Evolutionary conservation across 2,329 filamentous ascomycete genomes (phyloP).

Genomic region (Monosporascus sp.): DNA sequence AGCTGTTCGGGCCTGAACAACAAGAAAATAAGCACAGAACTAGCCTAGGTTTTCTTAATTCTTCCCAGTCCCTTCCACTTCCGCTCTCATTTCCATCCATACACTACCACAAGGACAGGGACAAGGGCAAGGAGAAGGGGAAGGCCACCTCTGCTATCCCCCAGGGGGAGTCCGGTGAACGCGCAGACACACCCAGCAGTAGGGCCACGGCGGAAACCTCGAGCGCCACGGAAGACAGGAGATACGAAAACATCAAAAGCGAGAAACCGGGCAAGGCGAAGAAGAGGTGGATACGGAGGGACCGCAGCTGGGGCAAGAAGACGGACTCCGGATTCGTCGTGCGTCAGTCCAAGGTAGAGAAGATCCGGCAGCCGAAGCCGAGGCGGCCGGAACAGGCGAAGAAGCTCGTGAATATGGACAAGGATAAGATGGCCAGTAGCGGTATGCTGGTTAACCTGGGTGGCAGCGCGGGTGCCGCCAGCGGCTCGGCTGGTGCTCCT

Average conservation of each 20-base stretch:
- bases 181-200: slow-evolving; percentile 6
- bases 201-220: slow-evolving; percentile 6
- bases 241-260: neutral
- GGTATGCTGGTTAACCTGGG: slow-evolving; percentile 4
- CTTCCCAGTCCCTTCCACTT: neutral
- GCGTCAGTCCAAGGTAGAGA: slow-evolving; percentile 19
- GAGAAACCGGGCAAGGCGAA: neutral
- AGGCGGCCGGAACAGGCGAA: slow-evolving; percentile 23
- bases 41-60: neutral
- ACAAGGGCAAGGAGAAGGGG: slow-evolving; percentile 7
- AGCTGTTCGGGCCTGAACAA: slow-evolving; percentile 7
- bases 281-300: slow-evolving; percentile 9
- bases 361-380: slow-evolving; percentile 22
- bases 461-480: slow-evolving; percentile 5
- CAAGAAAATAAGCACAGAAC: neutral
- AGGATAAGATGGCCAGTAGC: slow-evolving; percentile 20
- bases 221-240: neutral
- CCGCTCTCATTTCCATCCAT: neutral
- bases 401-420: slow-evolving; percentile 27
- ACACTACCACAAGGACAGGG: slow-evolving; percentile 4
- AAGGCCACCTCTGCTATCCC: neutral
- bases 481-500: slow-evolving; percentile 4
- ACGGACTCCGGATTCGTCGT: slow-evolving; percentile 28
- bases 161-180: neutral
- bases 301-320: slow-evolving; percentile 20